A percentile compares a stretch with the other conserved stretches of the same genome.
phyloP scores from a whole-genome alignment of 2,329 filamentous ascomycete genomes.

The Fusarium sp. region DNA sequence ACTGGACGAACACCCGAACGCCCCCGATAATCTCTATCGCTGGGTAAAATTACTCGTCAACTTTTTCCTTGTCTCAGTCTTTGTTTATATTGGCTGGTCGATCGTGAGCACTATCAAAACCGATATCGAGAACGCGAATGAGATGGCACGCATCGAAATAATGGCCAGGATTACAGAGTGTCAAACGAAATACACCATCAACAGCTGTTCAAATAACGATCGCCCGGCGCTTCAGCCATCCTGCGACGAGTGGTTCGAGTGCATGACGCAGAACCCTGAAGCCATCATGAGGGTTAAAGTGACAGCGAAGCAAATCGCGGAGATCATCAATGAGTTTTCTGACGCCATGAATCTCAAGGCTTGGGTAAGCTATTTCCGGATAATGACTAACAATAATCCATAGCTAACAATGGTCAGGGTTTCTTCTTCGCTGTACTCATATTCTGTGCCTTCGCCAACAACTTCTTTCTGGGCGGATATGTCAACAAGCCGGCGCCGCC shows the following conservation, averaged over 20 bases:
- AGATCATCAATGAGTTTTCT: constrained; percentile 94
- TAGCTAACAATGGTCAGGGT: constrained; percentile 51
- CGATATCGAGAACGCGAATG: constrained; percentile 79
- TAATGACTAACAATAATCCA: background rate
- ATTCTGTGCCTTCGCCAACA: constrained; percentile 62
- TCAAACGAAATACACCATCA: constrained; percentile 76
- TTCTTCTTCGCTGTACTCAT: constrained; percentile 64
- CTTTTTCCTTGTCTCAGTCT: constrained; percentile 64
- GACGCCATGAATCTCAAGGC: constrained; percentile 89
- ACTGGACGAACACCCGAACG: constrained; percentile 67
- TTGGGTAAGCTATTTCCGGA: constrained; percentile 57
- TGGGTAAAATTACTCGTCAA: constrained; percentile 74
- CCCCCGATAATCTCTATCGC: constrained; percentile 67
- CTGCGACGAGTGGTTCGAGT: constrained; percentile 85
- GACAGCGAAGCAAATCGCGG: constrained; percentile 86
- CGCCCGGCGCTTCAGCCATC: constrained; percentile 78
- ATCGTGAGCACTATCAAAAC: constrained; percentile 76
- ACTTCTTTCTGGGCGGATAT: constrained; percentile 57
- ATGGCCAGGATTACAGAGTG: constrained; percentile 80
- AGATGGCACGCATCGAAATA: constrained; percentile 74
- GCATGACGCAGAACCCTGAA: constrained; percentile 86
- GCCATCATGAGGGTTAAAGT: constrained; percentile 83
- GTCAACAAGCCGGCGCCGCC: constrained; percentile 44
- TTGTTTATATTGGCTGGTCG: constrained; percentile 75
- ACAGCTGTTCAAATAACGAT: constrained; percentile 74